A percentile compares a stretch with the other conserved stretches of the same genome.
phyloP scores from a whole-genome alignment of 2,329 filamentous ascomycete species.

The Sphaerulina vaccinii region DNA sequence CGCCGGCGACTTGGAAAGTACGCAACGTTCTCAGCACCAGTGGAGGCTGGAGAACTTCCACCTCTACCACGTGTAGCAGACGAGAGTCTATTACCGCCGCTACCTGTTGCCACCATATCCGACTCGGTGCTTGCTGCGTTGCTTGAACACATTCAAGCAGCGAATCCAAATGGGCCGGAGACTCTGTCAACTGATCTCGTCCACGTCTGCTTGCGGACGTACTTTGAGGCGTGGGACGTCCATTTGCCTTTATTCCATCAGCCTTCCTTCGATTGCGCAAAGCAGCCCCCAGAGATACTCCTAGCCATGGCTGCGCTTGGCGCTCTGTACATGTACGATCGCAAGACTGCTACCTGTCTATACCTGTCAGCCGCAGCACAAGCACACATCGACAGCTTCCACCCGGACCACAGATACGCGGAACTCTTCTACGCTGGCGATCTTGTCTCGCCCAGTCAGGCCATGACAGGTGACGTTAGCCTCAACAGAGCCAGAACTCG shows the following conservation, averaged over 20 bases:
- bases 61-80: not conserved
- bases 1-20: not conserved
- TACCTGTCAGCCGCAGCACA: constrained; percentile 6
- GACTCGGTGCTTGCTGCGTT: not conserved
- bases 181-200: not conserved
- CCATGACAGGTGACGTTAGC: not conserved
- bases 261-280: not conserved
- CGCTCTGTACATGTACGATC: constrained; percentile 1
- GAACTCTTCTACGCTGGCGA: constrained; percentile 7
- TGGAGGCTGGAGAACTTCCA: too few relatives aligned
- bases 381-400: not conserved
- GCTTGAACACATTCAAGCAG: not conserved
- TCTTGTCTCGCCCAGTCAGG: not conserved
- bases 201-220: constrained; percentile 2
- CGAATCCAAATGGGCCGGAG: not conserved
- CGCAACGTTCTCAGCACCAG: too few relatives aligned
- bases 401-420: constrained; percentile 2
- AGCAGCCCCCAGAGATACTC: not conserved
- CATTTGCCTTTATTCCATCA: constrained; percentile 7
- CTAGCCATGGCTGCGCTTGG: constrained; percentile 5
- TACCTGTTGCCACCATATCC: not conserved
- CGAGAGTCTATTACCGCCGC: not conserved
- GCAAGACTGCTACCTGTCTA: constrained; percentile 1
- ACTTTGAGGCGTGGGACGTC: constrained; percentile 3
- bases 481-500: not conserved